Base-by-base conservation (phyloP, 164 flowering plant species). In the Vitis vinifera region DNA sequence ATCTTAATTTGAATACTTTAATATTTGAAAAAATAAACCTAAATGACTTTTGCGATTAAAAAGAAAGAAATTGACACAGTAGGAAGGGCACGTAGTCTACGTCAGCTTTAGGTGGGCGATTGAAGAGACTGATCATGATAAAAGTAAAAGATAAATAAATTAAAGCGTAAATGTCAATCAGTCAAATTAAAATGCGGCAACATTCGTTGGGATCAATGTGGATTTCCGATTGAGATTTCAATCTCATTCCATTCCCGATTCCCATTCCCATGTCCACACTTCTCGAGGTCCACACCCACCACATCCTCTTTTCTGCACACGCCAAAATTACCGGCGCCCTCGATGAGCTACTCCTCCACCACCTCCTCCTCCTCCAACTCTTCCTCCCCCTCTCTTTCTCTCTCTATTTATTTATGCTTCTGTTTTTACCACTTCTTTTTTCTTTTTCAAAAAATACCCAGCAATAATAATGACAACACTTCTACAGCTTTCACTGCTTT, bases 291-390 rank as follows among this genome's bases (percentile, higher is more conserved):
- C 27, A 12, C 17, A 1, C 16, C 52, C 31, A 37, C 65, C 9
- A 16, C 44, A 37, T 8, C 58, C 19, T 14, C 14, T 68, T 47
- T 44, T 10, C 65, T 68, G 63, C 65, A 69, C 59, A 73, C 68
- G 68, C 76, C 71, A 73, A 68, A 62, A 55, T 7, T 62, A 29
- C 76, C 76, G 76, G 71, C 76, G 72, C 15, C 72, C 76, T 73
- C 76, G 72, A 68, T 6, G 44, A 63, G 68, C 74, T 68, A 13
- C 55, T 9, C 62, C 63, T 31, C 37, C 10, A 29, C 50, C 31
- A 1, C 16, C 52, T 9, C 44, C 44, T 37, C 44, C 44, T 37
- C 44, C 44, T 37, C 44, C 44, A 3, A 3, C 44, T 37, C 44
- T 37, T 37, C 44, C 44, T 37, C 44, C 7, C 44, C 7, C 44